Percentiles rank a stretch among this genome's conserved stretches.
phyloP scores from a whole-genome alignment of 2,329 filamentous ascomycete genomes.

The Tricladium varicosporioides region DNA sequence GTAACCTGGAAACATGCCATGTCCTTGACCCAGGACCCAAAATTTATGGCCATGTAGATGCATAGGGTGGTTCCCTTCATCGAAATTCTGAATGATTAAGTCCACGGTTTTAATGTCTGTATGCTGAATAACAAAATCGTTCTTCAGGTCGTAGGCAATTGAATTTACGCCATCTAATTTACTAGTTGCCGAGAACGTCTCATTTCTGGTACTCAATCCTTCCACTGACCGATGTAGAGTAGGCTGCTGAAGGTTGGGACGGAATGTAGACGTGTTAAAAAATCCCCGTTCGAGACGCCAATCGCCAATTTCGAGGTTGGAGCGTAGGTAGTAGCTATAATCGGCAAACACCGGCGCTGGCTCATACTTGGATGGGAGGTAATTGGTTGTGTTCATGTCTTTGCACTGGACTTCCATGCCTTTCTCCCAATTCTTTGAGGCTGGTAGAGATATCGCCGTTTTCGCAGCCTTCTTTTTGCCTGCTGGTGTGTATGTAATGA shows the following conservation, averaged over 20 bases:
- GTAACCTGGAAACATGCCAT: conserved; percentile 56
- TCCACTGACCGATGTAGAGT: conserved; percentile 50
- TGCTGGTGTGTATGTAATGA: conserved; percentile 44
- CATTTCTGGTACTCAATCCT: conserved; percentile 42
- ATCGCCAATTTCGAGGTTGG: conserved; percentile 58
- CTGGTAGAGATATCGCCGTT: conserved; percentile 16
- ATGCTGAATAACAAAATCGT: conserved; percentile 62
- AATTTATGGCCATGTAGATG: conserved; percentile 77
- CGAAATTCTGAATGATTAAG: conserved; percentile 74
- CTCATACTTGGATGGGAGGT: conserved; percentile 43
- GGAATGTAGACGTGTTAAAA: conserved; percentile 56
- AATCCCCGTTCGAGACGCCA: conserved; percentile 57
- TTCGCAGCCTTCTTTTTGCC: conserved; percentile 5
- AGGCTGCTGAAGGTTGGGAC: conserved; percentile 46
- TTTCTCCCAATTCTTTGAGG: conserved; percentile 43
- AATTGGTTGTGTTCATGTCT: conserved; percentile 40
- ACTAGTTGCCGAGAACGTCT: conserved; percentile 44
- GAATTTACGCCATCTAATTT: conserved; percentile 50
- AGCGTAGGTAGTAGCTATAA: conserved; percentile 51
- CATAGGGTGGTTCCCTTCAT: conserved; percentile 68
- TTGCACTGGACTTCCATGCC: conserved; percentile 33
- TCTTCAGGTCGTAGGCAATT: conserved; percentile 41
- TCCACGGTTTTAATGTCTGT: conserved; percentile 62
- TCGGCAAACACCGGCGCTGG: conserved; percentile 47
- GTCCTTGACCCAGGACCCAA: conserved; percentile 58